A percentile compares a stretch with the other conserved stretches of the same genome.
Conservation (phyloP, 441 rosid species). For the Brassica hybrid region DNA sequence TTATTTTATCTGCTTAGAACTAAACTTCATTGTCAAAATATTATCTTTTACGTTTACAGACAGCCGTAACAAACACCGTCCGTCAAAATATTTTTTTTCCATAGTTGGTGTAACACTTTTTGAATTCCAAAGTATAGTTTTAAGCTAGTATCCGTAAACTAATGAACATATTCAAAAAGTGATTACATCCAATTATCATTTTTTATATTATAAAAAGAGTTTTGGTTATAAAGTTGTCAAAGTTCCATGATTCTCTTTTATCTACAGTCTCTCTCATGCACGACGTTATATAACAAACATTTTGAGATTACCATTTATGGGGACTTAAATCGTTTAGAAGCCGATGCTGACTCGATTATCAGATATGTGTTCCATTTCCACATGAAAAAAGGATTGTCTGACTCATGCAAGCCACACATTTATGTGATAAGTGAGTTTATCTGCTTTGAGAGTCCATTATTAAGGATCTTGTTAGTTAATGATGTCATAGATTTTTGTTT, state of each 20-base stretch:
- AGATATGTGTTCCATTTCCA: conserved; percentile 17
- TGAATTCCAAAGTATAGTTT: neutral
- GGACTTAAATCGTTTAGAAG: conserved; percentile 17
- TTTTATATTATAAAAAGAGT: conserved; percentile 1
- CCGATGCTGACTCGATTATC: neutral
- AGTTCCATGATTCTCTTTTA: neutral
- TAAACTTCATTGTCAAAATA: neutral
- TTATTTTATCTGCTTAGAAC: neutral
- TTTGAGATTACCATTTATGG: conserved; percentile 13
- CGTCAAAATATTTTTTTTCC: neutral
- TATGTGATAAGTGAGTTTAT: conserved; percentile 27
- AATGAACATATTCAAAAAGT: neutral
- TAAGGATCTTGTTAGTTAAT: conserved; percentile 6
- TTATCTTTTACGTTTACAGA: neutral
- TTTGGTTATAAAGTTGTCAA: neutral
- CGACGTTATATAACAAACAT: conserved; percentile 17
- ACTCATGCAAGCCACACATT: conserved; percentile 28
- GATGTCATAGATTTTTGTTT: neutral
- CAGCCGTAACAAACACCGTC: conserved; percentile 4
- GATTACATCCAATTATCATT: neutral
- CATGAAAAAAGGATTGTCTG: conserved; percentile 23
- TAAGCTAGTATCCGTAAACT: neutral
- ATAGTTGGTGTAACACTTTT: neutral
- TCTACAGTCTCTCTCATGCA: neutral
- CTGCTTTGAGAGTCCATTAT: conserved; percentile 12